Percentiles rank a stretch among this genome's conserved stretches.
Evolutionary conservation across 371 early-diverging fungal genomes (phyloP).

Genomic region (Mucor mucedo): DNA sequence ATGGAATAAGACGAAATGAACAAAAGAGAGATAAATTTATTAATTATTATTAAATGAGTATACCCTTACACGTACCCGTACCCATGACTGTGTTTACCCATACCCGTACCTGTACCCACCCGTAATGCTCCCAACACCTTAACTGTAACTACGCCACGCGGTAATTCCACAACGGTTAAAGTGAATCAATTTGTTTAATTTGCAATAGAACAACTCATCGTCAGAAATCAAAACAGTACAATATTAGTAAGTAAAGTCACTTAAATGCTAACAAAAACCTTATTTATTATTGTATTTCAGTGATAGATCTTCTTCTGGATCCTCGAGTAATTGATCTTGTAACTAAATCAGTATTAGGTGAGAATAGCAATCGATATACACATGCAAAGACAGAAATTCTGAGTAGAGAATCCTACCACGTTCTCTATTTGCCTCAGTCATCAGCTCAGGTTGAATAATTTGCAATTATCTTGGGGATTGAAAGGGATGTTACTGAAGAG

Average conservation of each 20-base stretch:
- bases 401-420: background rate
- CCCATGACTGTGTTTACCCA: too few relatives aligned
- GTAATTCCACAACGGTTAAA: too few relatives aligned
- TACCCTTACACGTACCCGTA: too few relatives aligned
- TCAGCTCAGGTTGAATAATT: background rate
- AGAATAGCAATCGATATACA: background rate
- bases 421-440: constrained; percentile 1
- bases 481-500: background rate
- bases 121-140: too few relatives aligned
- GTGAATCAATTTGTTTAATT: constrained; percentile 4
- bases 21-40: too few relatives aligned
- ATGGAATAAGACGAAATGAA: too few relatives aligned
- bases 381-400: background rate
- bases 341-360: constrained; percentile 1
- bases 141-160: too few relatives aligned
- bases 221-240: background rate
- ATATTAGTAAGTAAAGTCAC: background rate
- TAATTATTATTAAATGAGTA: too few relatives aligned
- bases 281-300: background rate
- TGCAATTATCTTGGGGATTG: constrained; percentile 1
- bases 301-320: constrained; percentile 3
- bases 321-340: background rate
- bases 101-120: too few relatives aligned
- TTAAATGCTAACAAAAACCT: background rate
- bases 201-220: background rate